phyloP scores from a whole-genome alignment of 331 rosid species.

The Pyracantha coccinea region DNA sequence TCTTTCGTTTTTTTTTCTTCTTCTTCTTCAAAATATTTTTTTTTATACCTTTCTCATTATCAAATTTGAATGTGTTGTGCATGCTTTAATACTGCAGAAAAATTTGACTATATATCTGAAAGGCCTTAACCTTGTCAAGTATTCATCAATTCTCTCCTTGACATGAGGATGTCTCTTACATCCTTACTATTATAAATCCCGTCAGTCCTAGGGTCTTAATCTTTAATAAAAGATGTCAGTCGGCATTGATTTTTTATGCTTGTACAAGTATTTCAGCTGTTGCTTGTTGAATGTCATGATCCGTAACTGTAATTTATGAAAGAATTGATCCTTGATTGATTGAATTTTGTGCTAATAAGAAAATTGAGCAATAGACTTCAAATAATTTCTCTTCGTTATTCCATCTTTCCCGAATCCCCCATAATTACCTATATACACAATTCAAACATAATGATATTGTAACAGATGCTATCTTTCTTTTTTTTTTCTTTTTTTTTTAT shows the following conservation, averaged over 20 bases:
- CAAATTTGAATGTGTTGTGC: too few relatives aligned
- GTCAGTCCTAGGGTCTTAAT: not conserved
- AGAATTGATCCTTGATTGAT: not conserved
- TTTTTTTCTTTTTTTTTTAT: too few relatives aligned
- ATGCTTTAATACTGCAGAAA: too few relatives aligned
- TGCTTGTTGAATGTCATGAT: not conserved
- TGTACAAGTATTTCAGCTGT: not conserved
- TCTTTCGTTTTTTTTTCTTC: too few relatives aligned
- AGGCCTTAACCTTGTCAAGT: too few relatives aligned
- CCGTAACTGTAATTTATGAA: not conserved
- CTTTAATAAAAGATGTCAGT: not conserved
- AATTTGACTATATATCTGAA: too few relatives aligned
- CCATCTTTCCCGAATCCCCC: not conserved
- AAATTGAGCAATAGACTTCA: not conserved
- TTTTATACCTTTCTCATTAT: too few relatives aligned
- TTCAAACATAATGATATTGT: not conserved
- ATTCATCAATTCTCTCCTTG: too few relatives aligned
- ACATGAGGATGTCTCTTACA: not conserved
- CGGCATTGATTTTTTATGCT: not conserved
- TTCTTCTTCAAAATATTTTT: too few relatives aligned
- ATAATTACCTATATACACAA: too few relatives aligned
- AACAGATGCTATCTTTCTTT: conserved; percentile 2
- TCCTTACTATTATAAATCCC: not conserved
- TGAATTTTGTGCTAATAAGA: not conserved
- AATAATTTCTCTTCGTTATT: not conserved